Conservation (phyloP, 306 rosid species). For the Acacia crassicarpa region DNA sequence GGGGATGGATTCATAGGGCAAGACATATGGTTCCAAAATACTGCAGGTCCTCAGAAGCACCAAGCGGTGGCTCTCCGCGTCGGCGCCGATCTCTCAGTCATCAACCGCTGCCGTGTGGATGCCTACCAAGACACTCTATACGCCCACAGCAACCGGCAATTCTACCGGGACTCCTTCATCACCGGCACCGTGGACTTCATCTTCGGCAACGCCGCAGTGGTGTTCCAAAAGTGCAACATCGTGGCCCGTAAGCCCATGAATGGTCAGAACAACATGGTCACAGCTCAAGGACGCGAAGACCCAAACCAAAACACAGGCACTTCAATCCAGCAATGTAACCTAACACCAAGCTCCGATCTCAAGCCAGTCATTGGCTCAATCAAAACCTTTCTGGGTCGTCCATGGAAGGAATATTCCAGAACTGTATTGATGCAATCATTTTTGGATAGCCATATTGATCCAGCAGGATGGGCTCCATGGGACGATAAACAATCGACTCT, state of each 20-base stretch:
- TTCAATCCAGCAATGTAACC: conserved; percentile 46
- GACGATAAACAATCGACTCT: conserved; percentile 39
- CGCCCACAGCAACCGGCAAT: conserved; percentile 54
- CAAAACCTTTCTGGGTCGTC: conserved; percentile 48
- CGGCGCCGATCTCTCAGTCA: conserved; percentile 52
- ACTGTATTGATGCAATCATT: conserved; percentile 55
- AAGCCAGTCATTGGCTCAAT: conserved; percentile 46
- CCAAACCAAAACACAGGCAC: conserved; percentile 56
- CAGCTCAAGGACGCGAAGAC: conserved; percentile 53
- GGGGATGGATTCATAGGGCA: conserved; percentile 70
- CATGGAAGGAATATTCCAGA: conserved; percentile 59
- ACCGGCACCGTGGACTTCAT: conserved; percentile 62
- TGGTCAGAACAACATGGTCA: conserved; percentile 53
- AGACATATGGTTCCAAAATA: conserved; percentile 58
- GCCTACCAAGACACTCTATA: conserved; percentile 68
- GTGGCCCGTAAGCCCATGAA: conserved; percentile 47
- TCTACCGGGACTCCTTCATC: conserved; percentile 51
- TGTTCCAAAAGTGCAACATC: conserved; percentile 49
- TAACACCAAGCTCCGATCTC: conserved; percentile 42
- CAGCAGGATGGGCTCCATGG: conserved; percentile 61
- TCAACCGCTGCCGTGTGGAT: conserved; percentile 55
- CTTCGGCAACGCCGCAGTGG: conserved; percentile 59
- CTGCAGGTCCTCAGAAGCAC: conserved; percentile 62
- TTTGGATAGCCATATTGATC: conserved; percentile 42
- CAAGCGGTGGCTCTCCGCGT: conserved; percentile 70